Conservation (phyloP, 1,284 basidiomycete species). For the Ceratobasidium sp. region DNA sequence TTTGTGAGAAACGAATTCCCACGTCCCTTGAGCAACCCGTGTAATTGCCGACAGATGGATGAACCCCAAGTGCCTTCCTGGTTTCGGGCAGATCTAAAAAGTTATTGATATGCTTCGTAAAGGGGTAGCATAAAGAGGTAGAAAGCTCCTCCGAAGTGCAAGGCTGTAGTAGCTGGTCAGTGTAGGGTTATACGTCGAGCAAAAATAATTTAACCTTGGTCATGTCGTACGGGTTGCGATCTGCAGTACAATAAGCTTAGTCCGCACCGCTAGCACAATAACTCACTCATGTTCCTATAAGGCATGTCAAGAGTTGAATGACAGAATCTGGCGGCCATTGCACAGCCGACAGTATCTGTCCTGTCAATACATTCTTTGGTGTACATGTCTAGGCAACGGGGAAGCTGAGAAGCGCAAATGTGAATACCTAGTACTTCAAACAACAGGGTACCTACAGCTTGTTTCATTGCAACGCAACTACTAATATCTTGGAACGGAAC, state of each 20-base stretch:
- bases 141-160: slow-evolving; percentile 30
- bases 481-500: slow-evolving; percentile 70
- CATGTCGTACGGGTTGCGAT: slow-evolving; percentile 41
- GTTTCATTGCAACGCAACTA: slow-evolving; percentile 66
- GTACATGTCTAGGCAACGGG: slow-evolving; percentile 32
- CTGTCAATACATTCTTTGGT: slow-evolving; percentile 44
- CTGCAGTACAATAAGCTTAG: not conserved
- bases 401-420: slow-evolving; percentile 13
- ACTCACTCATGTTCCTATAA: slow-evolving; percentile 6
- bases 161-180: slow-evolving; percentile 12
- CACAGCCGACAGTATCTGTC: slow-evolving; percentile 41
- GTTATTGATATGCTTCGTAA: slow-evolving; percentile 57
- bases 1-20: too few relatives aligned
- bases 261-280: not conserved
- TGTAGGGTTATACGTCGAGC: not conserved
- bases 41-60: slow-evolving; percentile 54
- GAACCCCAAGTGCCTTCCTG: slow-evolving; percentile 59
- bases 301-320: not conserved
- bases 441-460: slow-evolving; percentile 59
- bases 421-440: not conserved
- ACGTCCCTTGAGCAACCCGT: slow-evolving; percentile 56
- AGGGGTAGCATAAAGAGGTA: slow-evolving; percentile 58
- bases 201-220: slow-evolving; percentile 9
- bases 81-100: slow-evolving; percentile 62
- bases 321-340: slow-evolving; percentile 38